Evolutionary conservation across 2,329 filamentous ascomycete genomes (phyloP), one percentile per base, ranked within the genome.

Genomic region (Beauveria sp.): DNA sequence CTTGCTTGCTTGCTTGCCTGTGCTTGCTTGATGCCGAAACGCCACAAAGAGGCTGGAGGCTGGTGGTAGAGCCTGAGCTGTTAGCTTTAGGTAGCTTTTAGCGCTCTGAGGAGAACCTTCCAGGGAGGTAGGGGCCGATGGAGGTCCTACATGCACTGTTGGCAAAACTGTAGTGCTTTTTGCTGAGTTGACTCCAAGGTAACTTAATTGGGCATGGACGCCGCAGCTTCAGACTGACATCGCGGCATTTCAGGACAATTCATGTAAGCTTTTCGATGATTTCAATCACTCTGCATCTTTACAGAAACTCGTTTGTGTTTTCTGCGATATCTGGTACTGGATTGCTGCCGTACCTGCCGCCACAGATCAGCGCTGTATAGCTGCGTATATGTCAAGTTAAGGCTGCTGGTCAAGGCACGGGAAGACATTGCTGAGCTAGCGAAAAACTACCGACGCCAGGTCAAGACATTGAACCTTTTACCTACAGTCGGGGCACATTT

Each of bases 121-220:
- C 30, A 12, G 30, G 30, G 30, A 34, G 22, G 22, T 24, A 24
- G 52, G 52, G 38, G 20, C 9, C 14, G 22, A 4, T n/a, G 26
- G 16, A n/a, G 28, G 30, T 7, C 12, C 14, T 18, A 34, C 45
- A n/a, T 5, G 38, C 20, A 24, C 47, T 47, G 24, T 58, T 43
- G 30, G 24, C 47, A 42, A 26, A 22, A n/a, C 26, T 43, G 30
- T 22, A 60, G 47, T 40, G 47, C 38, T 49, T 6, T 58, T 30
- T 58, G 56, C 24, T n/a, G 18, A n/a, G 56, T 24, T 56, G 53
- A 45, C 26, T 18, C 38, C n/a, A n/a, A 30, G 28, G 50, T 60
- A 54, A 55, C 58, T 6, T n/a, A 34, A 22, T 60, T 49, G 58
- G 58, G 58, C 58, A 55, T 54, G 43, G 42, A 54, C 16, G 28